Percentiles rank a stretch among this genome's conserved stretches.
Evolutionary conservation across 345 rosid species (phyloP).

Genomic region (Hibiscus mutabilis): DNA sequence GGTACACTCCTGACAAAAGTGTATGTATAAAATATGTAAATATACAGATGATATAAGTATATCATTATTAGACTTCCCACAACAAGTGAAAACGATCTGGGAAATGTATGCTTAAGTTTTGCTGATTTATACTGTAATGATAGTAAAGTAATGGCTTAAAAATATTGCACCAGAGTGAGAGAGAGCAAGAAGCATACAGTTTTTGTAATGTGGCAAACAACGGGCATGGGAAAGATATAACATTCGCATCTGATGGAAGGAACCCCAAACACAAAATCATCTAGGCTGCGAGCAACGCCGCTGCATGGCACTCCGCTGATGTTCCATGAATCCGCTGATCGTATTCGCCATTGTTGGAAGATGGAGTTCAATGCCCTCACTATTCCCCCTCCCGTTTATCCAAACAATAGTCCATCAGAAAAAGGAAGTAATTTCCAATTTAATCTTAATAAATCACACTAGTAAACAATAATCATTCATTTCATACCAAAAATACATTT

Average conservation of each 20-base stretch:
- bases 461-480: too few species aligned
- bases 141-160: background rate
- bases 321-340: slow-evolving; percentile 35
- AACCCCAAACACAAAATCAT: slow-evolving; percentile 17
- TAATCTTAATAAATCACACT: too few species aligned
- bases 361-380: slow-evolving; percentile 43
- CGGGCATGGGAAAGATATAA: slow-evolving; percentile 13
- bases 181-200: background rate
- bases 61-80: too few species aligned
- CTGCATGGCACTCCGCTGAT: slow-evolving; percentile 44
- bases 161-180: background rate
- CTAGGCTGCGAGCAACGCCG: slow-evolving; percentile 27
- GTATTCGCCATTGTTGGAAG: slow-evolving; percentile 34
- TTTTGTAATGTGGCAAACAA: too few species aligned
- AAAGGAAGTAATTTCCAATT: too few species aligned
- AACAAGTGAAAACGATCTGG: too few species aligned
- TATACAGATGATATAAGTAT: too few species aligned
- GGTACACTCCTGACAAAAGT: slow-evolving; percentile 25
- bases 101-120: too few species aligned
- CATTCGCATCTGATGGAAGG: slow-evolving; percentile 43
- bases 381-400: too few species aligned
- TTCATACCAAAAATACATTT: too few species aligned
- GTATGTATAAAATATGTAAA: background rate
- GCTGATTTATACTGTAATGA: too few species aligned
- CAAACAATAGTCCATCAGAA: too few species aligned